phyloP scores from a whole-genome alignment of 176 grass and related monocot species.

The Tuctoria greenei region DNA sequence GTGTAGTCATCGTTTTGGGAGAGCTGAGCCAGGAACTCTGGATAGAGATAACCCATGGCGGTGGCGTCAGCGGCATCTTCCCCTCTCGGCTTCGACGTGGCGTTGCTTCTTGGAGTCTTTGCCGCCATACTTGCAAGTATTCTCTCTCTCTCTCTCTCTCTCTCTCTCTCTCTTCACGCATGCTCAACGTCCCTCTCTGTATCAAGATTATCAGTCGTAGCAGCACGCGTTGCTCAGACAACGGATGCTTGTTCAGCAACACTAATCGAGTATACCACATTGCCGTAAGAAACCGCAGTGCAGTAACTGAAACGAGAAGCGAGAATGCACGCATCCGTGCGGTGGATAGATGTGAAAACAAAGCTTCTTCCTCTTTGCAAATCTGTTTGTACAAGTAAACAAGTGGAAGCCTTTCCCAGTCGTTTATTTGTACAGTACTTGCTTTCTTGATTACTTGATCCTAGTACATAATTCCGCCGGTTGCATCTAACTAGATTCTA shows the following conservation, averaged over 20 bases:
- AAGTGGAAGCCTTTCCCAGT: not conserved
- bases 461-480: not conserved
- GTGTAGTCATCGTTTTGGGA: not conserved
- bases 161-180: not conserved
- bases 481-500: not conserved
- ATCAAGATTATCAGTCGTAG: not conserved
- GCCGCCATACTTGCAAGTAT: slow-evolving; percentile 33
- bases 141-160: not conserved
- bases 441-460: not conserved
- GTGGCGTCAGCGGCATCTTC: slow-evolving; percentile 19
- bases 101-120: slow-evolving; percentile 36
- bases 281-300: not conserved
- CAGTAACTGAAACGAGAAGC: not conserved
- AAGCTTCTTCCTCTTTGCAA: not conserved
- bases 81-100: slow-evolving; percentile 1
- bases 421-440: not conserved
- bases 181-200: not conserved
- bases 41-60: slow-evolving; percentile 24
- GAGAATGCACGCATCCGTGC: not conserved
- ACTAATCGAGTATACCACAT: not conserved
- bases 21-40: not conserved
- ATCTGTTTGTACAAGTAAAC: not conserved
- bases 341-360: not conserved
- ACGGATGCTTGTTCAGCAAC: not conserved
- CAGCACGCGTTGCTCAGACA: not conserved